Conservation (phyloP, 345 rosid species). For the Isatis tinctoria region DNA sequence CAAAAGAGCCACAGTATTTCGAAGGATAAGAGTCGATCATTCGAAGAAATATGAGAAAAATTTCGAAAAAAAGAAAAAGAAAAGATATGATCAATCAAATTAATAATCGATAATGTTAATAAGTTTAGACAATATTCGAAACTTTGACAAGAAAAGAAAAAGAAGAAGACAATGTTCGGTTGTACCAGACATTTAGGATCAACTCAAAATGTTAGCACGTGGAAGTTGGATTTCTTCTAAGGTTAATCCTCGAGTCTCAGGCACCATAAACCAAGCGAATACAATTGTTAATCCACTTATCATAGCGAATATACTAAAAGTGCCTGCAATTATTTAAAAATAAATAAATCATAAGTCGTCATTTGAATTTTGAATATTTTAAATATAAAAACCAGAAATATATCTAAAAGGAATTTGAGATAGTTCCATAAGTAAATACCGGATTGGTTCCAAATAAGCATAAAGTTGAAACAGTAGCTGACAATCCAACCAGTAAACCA, state of each 20-base stretch:
- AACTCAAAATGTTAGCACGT: not conserved
- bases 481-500: constrained; percentile 54
- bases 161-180: too few species aligned
- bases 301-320: constrained; percentile 41
- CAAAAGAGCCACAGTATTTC: not conserved
- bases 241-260: constrained; percentile 56
- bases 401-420: not conserved
- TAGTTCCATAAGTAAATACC: constrained; percentile 23
- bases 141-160: too few species aligned
- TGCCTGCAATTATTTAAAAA: constrained; percentile 28
- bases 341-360: not conserved
- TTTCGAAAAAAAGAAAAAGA: not conserved
- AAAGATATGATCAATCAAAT: not conserved
- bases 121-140: not conserved
- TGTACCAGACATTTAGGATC: not conserved
- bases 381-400: not conserved
- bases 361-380: not conserved
- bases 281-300: constrained; percentile 32
- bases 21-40: too few species aligned
- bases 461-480: constrained; percentile 39
- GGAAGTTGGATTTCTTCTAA: constrained; percentile 56
- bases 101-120: not conserved
- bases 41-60: too few species aligned
- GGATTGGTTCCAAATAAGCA: constrained; percentile 52
- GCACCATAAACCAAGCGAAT: constrained; percentile 41